Conservation (phyloP, 495 filamentous ascomycete genomes). For the Durotheca rogersii region DNA sequence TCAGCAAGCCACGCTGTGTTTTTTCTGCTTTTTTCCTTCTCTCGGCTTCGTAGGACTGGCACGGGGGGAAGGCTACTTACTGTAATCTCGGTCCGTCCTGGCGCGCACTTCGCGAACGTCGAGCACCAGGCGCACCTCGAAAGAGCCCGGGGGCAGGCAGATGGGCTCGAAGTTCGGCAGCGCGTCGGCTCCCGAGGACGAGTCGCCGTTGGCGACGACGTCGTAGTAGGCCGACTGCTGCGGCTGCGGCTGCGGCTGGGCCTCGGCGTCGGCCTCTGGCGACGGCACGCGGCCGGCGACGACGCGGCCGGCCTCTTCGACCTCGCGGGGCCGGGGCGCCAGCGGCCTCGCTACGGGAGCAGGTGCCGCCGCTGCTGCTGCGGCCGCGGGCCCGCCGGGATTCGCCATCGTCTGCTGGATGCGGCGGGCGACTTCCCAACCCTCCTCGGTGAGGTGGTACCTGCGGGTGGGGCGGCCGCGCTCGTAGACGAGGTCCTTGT, state of each 20-base stretch:
- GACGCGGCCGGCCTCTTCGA: constrained; percentile 4
- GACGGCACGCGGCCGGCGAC: constrained; percentile 17
- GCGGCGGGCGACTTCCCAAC: constrained; percentile 73
- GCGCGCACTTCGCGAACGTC: constrained; percentile 77
- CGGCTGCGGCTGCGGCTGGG: constrained; percentile 13
- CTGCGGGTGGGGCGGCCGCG: constrained; percentile 66
- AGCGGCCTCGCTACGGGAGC: constrained; percentile 12
- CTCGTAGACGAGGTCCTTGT: constrained; percentile 75
- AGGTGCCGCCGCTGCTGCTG: too few relatives aligned
- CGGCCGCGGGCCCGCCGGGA: constrained; percentile 15
- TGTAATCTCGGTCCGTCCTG: constrained; percentile 76
- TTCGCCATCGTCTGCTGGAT: constrained; percentile 56
- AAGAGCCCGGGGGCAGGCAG: constrained; percentile 59
- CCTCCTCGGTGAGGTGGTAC: constrained; percentile 74
- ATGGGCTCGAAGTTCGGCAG: constrained; percentile 61
- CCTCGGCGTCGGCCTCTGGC: constrained; percentile 21
- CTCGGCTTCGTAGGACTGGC: too few relatives aligned
- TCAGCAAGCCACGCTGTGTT: too few relatives aligned
- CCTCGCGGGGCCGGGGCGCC: constrained; percentile 3
- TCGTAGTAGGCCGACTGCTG: constrained; percentile 32
- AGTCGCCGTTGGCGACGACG: constrained; percentile 44
- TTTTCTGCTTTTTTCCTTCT: too few relatives aligned
- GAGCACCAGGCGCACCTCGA: constrained; percentile 72
- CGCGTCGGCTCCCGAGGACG: constrained; percentile 30
- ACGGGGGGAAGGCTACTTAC: constrained; percentile 18